Evolutionary conservation across 192 early-diverging fungal species (phyloP).

Genomic region (Bifiguratus adelaidae): DNA sequence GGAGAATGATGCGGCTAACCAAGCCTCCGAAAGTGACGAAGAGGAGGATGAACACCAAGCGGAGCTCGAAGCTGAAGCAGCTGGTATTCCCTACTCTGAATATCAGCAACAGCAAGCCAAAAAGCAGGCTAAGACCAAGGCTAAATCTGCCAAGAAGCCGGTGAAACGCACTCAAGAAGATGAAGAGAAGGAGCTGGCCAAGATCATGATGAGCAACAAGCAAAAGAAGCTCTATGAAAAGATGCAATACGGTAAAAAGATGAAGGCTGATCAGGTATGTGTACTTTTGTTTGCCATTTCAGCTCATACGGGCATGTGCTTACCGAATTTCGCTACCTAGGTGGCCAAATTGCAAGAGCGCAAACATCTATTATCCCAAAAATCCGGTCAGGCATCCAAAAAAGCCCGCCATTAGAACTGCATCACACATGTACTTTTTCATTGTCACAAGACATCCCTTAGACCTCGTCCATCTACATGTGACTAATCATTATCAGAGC

Average conservation of each 20-base stretch:
- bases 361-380: too few species aligned
- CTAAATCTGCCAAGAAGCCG: slow-evolving; percentile 26
- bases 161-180: slow-evolving; percentile 35
- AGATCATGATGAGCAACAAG: slow-evolving; percentile 83
- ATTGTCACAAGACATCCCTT: too few species aligned
- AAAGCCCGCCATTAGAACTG: too few species aligned
- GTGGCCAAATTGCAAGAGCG: too few species aligned
- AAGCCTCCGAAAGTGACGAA: too few species aligned
- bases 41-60: slow-evolving; percentile 40
- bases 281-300: not conserved
- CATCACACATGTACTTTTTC: too few species aligned
- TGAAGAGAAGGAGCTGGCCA: slow-evolving; percentile 65
- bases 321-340: too few species aligned
- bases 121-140: slow-evolving; percentile 20
- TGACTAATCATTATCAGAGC: slow-evolving; percentile 28
- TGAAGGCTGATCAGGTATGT: slow-evolving; percentile 53
- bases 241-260: slow-evolving; percentile 64
- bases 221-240: slow-evolving; percentile 68
- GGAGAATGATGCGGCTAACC: slow-evolving; percentile 13
- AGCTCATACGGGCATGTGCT: too few species aligned
- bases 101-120: slow-evolving; percentile 39
- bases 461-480: too few species aligned
- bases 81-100: slow-evolving; percentile 52
- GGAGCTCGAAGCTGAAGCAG: slow-evolving; percentile 60
- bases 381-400: too few species aligned